Evolutionary conservation across 176 grass and related monocot genomes (phyloP), one percentile per base, ranked within the genome.

Genomic region (Lolium rigidum): DNA sequence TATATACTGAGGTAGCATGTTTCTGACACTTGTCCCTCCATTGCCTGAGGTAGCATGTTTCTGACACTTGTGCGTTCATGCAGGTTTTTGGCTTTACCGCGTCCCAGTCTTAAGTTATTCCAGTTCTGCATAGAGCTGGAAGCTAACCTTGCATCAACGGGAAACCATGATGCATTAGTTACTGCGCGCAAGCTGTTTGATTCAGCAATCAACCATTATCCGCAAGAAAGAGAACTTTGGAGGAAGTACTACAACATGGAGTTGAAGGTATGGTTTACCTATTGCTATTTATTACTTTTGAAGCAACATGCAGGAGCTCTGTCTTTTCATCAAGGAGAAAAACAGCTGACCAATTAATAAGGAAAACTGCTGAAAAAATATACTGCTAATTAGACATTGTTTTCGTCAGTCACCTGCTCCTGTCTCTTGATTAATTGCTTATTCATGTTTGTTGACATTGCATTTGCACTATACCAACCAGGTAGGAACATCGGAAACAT

Each of bases 181-280:
- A 80, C 81, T 82, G 88, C 83, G 2, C 86, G 84, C 9, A 89
- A 85, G 59, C 79, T 95, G 31, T 95, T 89, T 77, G 90, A 91
- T 44, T 87, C 88, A 48, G 86, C 84, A 59, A 22, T 89, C n/a
- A 59, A 57, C 78, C 39, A 87, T 10, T 85, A 93, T 81, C 64
- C 86, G 10, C 86, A 92, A 58, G 82, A 89, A 67, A 95, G 72
- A 50, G 72, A 89, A 28, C 31, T 95, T 9, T 92, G 88, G 90
- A 91, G 83, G 21, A 92, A 91, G 67, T 95, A 91, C 86, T 95
- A 92, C 82, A 54, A 46, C 26, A 81, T 95, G 77, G 93, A 92
- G 70, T 25, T 89, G 64, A 95, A 90, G 93, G 93, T 82, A 64
- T 79, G 88, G 72, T 8, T 51, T 61, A 13, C 9, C n/a, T 17